phyloP scores from a whole-genome alignment of 352 stramenopile species.

The Peronospora belbahrii region DNA sequence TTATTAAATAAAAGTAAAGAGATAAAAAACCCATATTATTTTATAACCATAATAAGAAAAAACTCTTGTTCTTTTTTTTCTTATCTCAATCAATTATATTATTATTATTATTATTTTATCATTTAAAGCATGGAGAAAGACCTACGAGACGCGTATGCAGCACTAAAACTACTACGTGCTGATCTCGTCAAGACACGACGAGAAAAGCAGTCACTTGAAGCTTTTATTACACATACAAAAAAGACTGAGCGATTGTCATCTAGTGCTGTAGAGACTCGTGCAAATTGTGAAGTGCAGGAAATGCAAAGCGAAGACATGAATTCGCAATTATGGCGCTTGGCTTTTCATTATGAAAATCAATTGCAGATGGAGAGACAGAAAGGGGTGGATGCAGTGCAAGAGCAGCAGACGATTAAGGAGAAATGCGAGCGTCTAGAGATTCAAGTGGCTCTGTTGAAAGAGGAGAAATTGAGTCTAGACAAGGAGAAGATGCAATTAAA shows the following conservation, averaged over 20 bases:
- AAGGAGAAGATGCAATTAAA: slow-evolving; percentile 8
- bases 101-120: no score
- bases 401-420: slow-evolving; percentile 15
- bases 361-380: slow-evolving; percentile 11
- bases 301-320: slow-evolving; percentile 26
- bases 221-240: slow-evolving; percentile 13
- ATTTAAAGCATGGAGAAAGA: slow-evolving; percentile 34
- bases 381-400: slow-evolving; percentile 10
- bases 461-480: slow-evolving; percentile 10
- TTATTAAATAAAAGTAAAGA: no score
- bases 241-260: slow-evolving; percentile 8
- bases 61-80: no score
- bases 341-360: slow-evolving; percentile 6
- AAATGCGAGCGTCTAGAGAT: slow-evolving; percentile 21
- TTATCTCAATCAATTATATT: no score
- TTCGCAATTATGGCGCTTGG: slow-evolving; percentile 14
- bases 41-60: no score
- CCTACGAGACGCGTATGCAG: slow-evolving; percentile 41
- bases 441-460: slow-evolving; percentile 17
- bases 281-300: slow-evolving; percentile 17
- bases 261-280: slow-evolving; percentile 14
- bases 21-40: no score
- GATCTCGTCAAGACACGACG: slow-evolving; percentile 33
- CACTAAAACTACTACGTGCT: slow-evolving; percentile 36
- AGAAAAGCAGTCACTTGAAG: slow-evolving; percentile 28